phyloP scores from a whole-genome alignment of 2,329 filamentous ascomycete species.

The Davidsoniella eucalypti region DNA sequence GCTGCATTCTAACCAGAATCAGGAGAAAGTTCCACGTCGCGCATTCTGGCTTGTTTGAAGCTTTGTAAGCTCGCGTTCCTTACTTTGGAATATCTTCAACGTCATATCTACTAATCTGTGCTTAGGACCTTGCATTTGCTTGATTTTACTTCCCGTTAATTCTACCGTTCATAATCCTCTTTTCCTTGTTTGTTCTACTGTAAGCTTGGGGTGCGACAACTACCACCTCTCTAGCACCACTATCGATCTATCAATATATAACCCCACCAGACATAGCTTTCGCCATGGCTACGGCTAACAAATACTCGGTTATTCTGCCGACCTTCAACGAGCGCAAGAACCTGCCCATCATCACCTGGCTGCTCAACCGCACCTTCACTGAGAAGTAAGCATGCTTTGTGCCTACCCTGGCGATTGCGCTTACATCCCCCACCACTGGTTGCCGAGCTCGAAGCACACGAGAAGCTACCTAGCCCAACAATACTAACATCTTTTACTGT shows the following conservation, averaged over 20 bases:
- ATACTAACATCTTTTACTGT: neutral
- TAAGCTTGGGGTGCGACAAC: neutral
- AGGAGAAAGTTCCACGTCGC: slow-evolving; percentile 8
- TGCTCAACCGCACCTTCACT: slow-evolving; percentile 82
- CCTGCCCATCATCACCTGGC: slow-evolving; percentile 86
- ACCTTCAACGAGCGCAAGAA: slow-evolving; percentile 98
- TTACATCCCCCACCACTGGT: neutral
- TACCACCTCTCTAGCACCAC: neutral
- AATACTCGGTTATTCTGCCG: slow-evolving; percentile 93
- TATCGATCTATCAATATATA: neutral
- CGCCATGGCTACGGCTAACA: slow-evolving; percentile 43
- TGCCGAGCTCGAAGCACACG: neutral
- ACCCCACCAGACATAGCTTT: neutral
- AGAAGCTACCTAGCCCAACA: neutral
- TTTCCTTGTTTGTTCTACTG: neutral
- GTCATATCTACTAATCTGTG: too few species aligned
- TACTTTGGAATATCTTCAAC: neutral
- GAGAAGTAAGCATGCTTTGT: slow-evolving; percentile 47
- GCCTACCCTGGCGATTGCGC: neutral
- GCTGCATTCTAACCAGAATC: neutral
- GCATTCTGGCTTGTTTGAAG: neutral
- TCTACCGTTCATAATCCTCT: neutral
- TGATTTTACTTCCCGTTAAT: neutral
- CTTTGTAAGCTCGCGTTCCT: neutral
- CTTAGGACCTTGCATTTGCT: neutral